Evolutionary conservation across 2,329 filamentous ascomycete species (phyloP), one percentile per base, ranked within the genome.

Genomic region (Fusarium sp.): DNA sequence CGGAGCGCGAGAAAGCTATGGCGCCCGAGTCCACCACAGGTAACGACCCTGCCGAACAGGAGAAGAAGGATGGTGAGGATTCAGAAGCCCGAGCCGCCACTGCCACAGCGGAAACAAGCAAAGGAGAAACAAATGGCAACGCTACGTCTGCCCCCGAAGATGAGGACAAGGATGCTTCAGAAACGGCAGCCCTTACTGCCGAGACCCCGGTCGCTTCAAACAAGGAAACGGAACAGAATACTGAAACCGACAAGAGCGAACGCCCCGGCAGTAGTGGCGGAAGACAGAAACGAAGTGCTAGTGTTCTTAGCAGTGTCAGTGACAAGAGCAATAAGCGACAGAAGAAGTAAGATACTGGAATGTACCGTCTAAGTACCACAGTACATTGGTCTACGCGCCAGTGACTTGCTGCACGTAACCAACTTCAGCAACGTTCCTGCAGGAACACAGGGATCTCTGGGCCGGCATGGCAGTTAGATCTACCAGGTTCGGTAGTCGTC

Each of bases 231-330:
- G 70, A 69, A 46, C 69, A 66, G 32, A 65, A 68, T n/a, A 63
- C 34, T 10, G 69, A 73, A 30, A 62, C 74, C n/a, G 78, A 76
- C 40, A 81, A 74, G 68, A 72, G 68, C 18, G 63, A 58, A 13
- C 75, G 80, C 46, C 81, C 80, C 3, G 77, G 76, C 16, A 83
- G 80, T 66, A 83, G 82, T 66, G 76, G 80, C 43, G 78, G 77
- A 11, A 73, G 80, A 1, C 90, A 92, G 69, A 97, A 97, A 82
- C 87, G 93, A 63, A 96, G 93, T 77, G 93, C 93, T 2, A 97
- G 93, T 78, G 92, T 94, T 32, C 78, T 97, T 55, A 95, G 92
- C 78, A 83, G 85, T 18, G 82, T 82, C 8, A 93, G 91, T 77
- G 90, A 93, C 63, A 88, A 87, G 79, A 88, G 85, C 71, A 74